Percentiles rank a stretch among this genome's conserved stretches.
phyloP scores from a whole-genome alignment of 352 stramenopile genomes.

The Globisporangium perplexum region DNA sequence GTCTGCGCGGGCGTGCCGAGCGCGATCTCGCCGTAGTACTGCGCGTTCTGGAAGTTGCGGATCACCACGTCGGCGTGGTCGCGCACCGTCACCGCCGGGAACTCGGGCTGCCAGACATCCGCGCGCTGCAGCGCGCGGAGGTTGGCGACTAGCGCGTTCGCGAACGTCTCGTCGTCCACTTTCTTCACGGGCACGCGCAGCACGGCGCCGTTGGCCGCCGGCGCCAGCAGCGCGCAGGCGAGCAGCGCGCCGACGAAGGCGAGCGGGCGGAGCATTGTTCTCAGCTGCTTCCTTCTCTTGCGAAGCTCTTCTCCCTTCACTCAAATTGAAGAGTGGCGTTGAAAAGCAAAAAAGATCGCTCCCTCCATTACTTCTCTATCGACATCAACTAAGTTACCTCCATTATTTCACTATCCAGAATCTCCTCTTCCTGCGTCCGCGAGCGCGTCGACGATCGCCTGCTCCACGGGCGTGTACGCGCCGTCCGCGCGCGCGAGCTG shows the following conservation, averaged over 20 bases:
- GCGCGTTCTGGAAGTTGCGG: constrained; percentile 89
- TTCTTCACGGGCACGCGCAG: constrained; percentile 73
- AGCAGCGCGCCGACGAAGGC: constrained; percentile 10
- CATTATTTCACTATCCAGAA: neutral
- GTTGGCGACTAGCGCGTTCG: constrained; percentile 46
- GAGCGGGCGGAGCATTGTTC: constrained; percentile 13
- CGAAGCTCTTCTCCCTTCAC: no score
- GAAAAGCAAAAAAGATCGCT: no score
- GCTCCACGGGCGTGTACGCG: constrained; percentile 36
- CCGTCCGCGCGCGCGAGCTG: constrained; percentile 25
- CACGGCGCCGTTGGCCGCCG: constrained; percentile 17
- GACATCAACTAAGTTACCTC: no score
- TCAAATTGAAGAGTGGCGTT: neutral
- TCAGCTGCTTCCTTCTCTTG: no score
- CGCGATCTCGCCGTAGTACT: constrained; percentile 92
- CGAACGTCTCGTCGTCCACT: constrained; percentile 53
- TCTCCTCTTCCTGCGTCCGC: neutral
- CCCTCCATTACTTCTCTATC: no score
- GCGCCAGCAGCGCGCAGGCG: constrained; percentile 7
- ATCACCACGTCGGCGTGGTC: constrained; percentile 61
- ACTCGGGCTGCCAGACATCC: constrained; percentile 40
- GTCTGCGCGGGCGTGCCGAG: constrained; percentile 24
- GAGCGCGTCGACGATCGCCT: constrained; percentile 33
- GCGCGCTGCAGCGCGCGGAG: constrained; percentile 31
- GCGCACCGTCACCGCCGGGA: constrained; percentile 7